Conservation (phyloP, 1,284 basidiomycete genomes). For the Ceraceosorus bombacis region DNA sequence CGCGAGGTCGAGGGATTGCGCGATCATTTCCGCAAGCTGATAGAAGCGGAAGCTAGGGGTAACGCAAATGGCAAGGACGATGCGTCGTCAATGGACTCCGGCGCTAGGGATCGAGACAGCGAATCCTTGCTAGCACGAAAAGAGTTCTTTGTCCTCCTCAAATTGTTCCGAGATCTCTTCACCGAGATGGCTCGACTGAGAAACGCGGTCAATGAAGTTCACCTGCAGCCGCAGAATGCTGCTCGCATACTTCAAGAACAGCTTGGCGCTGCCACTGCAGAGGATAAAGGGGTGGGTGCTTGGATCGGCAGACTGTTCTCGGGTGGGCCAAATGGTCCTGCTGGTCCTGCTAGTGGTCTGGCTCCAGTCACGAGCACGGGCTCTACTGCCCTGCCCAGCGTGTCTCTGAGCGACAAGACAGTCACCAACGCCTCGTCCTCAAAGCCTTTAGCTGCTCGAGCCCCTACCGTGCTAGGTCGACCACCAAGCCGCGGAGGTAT, state of each 20-base stretch:
- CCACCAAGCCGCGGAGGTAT: not conserved
- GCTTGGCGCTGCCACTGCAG: slow-evolving; percentile 25
- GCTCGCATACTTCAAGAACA: slow-evolving; percentile 40
- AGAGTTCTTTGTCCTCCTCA: slow-evolving; percentile 76
- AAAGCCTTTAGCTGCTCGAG: too few species aligned
- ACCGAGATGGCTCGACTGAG: slow-evolving; percentile 74
- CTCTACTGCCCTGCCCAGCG: not conserved
- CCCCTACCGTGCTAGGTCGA: not conserved
- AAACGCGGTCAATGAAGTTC: slow-evolving; percentile 76
- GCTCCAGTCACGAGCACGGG: not conserved
- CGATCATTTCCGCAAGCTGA: slow-evolving; percentile 60
- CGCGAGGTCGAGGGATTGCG: slow-evolving; percentile 66
- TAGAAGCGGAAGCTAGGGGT: slow-evolving; percentile 52
- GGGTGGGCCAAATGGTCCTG: slow-evolving; percentile 11
- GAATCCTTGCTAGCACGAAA: slow-evolving; percentile 61
- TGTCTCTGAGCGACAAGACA: not conserved
- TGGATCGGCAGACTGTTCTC: slow-evolving; percentile 35
- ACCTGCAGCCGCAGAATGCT: slow-evolving; percentile 71
- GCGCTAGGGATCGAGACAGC: slow-evolving; percentile 1
- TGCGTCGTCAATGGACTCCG: slow-evolving; percentile 5
- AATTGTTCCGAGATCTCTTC: slow-evolving; percentile 76
- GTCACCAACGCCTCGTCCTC: not conserved
- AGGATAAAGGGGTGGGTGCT: slow-evolving; percentile 19
- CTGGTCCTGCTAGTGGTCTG: not conserved
- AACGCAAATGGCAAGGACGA: slow-evolving; percentile 4